Evolutionary conservation across 1,284 basidiomycete species (phyloP).

Genomic region (Cutaneotrichosporon sp.): DNA sequence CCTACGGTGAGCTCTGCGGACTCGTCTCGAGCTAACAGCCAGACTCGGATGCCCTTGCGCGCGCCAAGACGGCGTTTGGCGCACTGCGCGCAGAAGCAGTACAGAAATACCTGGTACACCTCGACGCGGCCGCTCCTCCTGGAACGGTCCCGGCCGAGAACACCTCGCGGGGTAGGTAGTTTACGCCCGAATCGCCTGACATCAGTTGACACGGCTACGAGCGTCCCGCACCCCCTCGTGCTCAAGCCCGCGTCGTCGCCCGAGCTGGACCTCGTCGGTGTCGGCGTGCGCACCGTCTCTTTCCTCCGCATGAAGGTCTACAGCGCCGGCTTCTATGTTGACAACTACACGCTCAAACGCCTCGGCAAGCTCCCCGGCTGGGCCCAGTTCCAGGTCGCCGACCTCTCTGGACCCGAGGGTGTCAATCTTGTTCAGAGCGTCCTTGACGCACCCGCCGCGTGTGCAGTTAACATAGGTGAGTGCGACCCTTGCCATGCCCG

Average conservation of each 20-base stretch:
- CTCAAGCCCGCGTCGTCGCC: slow-evolving; percentile 28
- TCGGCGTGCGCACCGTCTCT: slow-evolving; percentile 54
- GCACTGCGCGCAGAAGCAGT: background rate
- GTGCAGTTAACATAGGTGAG: slow-evolving; percentile 47
- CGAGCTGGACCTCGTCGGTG: slow-evolving; percentile 49
- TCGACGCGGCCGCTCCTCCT: slow-evolving; percentile 5
- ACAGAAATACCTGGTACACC: slow-evolving; percentile 1
- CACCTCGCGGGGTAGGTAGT: too few relatives aligned
- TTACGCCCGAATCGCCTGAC: background rate
- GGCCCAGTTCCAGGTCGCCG: background rate
- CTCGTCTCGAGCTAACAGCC: background rate
- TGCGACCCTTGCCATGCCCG: background rate
- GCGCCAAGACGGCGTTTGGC: background rate
- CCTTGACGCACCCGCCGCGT: slow-evolving; percentile 23
- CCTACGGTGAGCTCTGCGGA: background rate
- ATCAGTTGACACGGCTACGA: slow-evolving; percentile 43
- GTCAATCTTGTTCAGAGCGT: slow-evolving; percentile 6
- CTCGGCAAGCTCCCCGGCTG: slow-evolving; percentile 6
- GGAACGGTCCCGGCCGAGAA: background rate
- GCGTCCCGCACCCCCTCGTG: slow-evolving; percentile 37
- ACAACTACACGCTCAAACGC: slow-evolving; percentile 29
- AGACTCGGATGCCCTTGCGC: slow-evolving; percentile 2
- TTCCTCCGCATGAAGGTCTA: slow-evolving; percentile 54
- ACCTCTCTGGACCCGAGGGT: background rate
- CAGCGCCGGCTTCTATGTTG: slow-evolving; percentile 52